Base-by-base conservation (phyloP, 2,329 filamentous ascomycete species). In the Exophiala viscosa region DNA sequence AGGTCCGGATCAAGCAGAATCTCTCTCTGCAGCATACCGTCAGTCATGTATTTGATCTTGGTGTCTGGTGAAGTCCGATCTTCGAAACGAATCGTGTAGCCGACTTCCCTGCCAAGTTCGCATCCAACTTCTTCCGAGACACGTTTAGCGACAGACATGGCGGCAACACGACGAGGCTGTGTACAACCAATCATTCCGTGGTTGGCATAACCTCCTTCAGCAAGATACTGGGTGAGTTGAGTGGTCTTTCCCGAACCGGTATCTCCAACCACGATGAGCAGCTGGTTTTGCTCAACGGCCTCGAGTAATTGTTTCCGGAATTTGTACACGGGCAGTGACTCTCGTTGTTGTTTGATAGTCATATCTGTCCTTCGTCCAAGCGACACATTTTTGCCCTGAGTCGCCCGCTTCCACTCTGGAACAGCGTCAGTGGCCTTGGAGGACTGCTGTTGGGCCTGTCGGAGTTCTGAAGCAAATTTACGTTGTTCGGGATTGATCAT, bases 21-120 rank as follows among this genome's bases (percentile, higher is more conserved):
- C 73, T 99, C 93, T 75, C 93, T 83, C 73, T 96, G 85, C 68
- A 99, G 81, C 88, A 97, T 97, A 70, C 93, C 93, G 65, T 99
- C 93, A 13, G 93, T 99, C 92, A 99, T 96, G 74, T 99, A 99
- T 75, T 99, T 99, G 76, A 99, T 96, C 66, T 86, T 89, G 1
- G 93, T 99, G 14, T 85, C 80, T 1, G 89, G 84, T 59, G 86
- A 88, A 0, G 92, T 96, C 67, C 86, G 88, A 72, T 99, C 93
- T 66, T 99, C 93, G 67, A 99, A 99, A 68, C 93, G 89, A 66
- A 99, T 96, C 6, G 88, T 96, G 69, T 99, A 99, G 49, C 93
- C 93, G 58, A 99, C 92, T 68, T 96, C 91, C 50, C 91, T 84
- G 32, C 93, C 93, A 10, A 97, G 79, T 59, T 86, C 81, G 63